These are phyloP conservation scores for Kodamaea restingae DNA, from an alignment of 805 yeast species.

Conservation along the genomic window DNA sequence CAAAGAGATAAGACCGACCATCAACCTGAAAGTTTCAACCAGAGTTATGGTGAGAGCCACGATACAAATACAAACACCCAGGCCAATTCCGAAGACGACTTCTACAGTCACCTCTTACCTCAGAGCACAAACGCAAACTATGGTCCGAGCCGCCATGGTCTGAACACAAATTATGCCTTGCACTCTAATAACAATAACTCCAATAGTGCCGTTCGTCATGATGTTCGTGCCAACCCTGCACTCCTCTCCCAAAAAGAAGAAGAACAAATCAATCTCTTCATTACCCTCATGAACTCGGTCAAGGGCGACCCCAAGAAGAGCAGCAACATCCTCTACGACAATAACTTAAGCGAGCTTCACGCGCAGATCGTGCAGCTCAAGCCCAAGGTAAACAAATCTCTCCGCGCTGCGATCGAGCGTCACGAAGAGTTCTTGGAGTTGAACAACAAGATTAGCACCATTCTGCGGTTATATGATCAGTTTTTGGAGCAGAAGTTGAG, in stretches of 20 bases:
- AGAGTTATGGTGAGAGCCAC: too few species aligned
- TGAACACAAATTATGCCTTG: too few species aligned
- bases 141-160: too few species aligned
- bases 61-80: too few species aligned
- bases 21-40: too few species aligned
- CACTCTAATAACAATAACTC: too few species aligned
- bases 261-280: constrained; percentile 62
- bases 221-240: background rate
- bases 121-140: too few species aligned
- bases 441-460: constrained; percentile 74
- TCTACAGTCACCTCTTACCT: constrained; percentile 28
- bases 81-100: constrained; percentile 29
- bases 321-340: constrained; percentile 39
- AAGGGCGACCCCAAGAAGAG: constrained; percentile 44
- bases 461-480: constrained; percentile 71
- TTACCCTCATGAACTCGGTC: constrained; percentile 57
- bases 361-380: constrained; percentile 55
- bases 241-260: constrained; percentile 49
- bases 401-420: constrained; percentile 54
- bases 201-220: too few species aligned
- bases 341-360: constrained; percentile 54
- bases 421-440: constrained; percentile 66
- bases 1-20: too few species aligned
- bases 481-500: constrained; percentile 53
- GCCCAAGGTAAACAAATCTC: constrained; percentile 63